Evolutionary conservation across 768 basidiomycete species (phyloP).

Genomic region (Suillus spraguei): DNA sequence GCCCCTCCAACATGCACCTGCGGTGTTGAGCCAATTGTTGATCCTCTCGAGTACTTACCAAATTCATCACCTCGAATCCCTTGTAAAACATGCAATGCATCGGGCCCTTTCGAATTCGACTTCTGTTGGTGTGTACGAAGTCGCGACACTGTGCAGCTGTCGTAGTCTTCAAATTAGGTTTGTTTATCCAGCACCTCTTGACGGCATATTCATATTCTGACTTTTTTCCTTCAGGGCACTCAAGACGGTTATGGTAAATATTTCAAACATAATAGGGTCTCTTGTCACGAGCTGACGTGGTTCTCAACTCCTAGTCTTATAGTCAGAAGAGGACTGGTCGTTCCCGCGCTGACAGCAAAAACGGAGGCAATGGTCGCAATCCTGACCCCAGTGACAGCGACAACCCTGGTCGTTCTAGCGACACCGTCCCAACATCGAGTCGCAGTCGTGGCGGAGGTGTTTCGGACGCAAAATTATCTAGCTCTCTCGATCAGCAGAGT

Average conservation of each 20-base stretch:
- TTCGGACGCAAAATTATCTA: slow-evolving; percentile 57
- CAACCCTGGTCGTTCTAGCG: slow-evolving; percentile 37
- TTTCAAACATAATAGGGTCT: slow-evolving; percentile 10
- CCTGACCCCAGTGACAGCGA: slow-evolving; percentile 40
- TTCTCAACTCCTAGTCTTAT: slow-evolving; percentile 56
- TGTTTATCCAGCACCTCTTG: slow-evolving; percentile 32
- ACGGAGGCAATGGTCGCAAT: slow-evolving; percentile 42
- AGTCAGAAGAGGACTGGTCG: slow-evolving; percentile 71
- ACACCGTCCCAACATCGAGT: slow-evolving; percentile 34
- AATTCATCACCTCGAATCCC: slow-evolving; percentile 68
- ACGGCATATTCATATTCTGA: slow-evolving; percentile 12
- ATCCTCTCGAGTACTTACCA: slow-evolving; percentile 84
- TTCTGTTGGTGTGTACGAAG: slow-evolving; percentile 92
- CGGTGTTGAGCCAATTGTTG: slow-evolving; percentile 85
- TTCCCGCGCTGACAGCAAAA: slow-evolving; percentile 50
- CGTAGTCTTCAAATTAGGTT: slow-evolving; percentile 89
- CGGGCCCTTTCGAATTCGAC: slow-evolving; percentile 80
- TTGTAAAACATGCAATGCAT: slow-evolving; percentile 97
- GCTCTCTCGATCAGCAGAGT: slow-evolving; percentile 31
- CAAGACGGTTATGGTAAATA: slow-evolving; percentile 79
- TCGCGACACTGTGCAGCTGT: slow-evolving; percentile 88
- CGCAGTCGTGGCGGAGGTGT: slow-evolving; percentile 53
- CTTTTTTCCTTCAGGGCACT: slow-evolving; percentile 52
- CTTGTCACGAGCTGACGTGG: slow-evolving; percentile 18
- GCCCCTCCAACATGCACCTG: slow-evolving; percentile 87